Percentiles rank a stretch among this genome's conserved stretches.
phyloP scores from a whole-genome alignment of 257 asterid species.

The Solanum phureja region DNA sequence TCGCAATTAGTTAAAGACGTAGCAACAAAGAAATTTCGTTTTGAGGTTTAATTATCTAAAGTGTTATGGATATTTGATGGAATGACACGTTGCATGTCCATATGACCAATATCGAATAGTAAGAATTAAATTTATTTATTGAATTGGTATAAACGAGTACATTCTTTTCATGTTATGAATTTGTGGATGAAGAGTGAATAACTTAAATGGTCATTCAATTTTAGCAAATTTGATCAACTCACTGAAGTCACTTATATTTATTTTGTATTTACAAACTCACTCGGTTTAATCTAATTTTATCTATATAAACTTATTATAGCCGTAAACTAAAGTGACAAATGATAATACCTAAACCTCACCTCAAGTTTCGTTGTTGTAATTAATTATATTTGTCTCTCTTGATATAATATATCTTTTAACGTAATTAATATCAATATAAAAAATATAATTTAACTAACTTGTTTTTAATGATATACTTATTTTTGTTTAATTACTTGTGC shows the following conservation, averaged over 20 bases:
- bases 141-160: neutral
- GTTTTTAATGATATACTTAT: neutral
- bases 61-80: neutral
- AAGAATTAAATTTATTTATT: neutral
- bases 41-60: neutral
- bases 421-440: no score
- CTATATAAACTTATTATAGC: no score
- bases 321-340: neutral
- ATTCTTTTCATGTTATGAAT: neutral
- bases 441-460: no score
- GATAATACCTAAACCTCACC: neutral
- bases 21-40: neutral
- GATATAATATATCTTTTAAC: no score
- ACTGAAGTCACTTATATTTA: no score
- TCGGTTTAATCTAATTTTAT: no score
- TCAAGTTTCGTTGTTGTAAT: neutral
- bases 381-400: no score
- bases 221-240: neutral
- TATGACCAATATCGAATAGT: neutral
- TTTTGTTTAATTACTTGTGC: no score
- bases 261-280: neutral
- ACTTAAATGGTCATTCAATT: neutral
- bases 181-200: neutral
- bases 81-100: neutral
- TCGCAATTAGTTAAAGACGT: neutral